Base-by-base conservation (phyloP, 306 rosid genomes). In the Vigna radiata region DNA sequence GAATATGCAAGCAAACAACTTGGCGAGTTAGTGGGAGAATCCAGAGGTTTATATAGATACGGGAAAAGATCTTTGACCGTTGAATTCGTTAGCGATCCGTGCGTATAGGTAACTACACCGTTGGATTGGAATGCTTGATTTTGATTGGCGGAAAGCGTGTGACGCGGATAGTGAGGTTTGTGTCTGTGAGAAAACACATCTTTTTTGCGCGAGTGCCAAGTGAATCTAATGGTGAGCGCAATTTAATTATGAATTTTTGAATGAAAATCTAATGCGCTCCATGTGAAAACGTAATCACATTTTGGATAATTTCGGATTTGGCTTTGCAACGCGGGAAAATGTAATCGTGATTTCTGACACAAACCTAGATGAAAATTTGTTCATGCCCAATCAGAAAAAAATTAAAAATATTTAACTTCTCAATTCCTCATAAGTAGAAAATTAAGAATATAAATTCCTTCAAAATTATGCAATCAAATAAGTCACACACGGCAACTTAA, bases 61-160 rank as follows among this genome's bases (percentile, higher is more conserved):
- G 46, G 6, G 0, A 21, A 25, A 8, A 1, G 36, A 11, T 29
- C 11, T 2, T 2, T 18, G 3, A 11, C 72, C 83, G 74, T 80
- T 79, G 54, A 87, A 86, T 86, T 19, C 1, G 1, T 0, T 46
- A 0, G 70, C 37, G 4, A 72, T 86, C 87, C 83, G 83, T 4
- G 82, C 54, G 77, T 25, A 25, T 25, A 29, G 4, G 4, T 29
- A 29, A 29, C 4, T 4, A 21, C 8, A 7, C 68, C 86, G 90
- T 84, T 68, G 52, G 90, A 87, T 87, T 29, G 8, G 0, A 15
- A 8, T 17, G 2, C 0, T 16, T 36, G 77, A 63, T 71, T 79
- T 18, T 18, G 25, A 87, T 87, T 87, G 86, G 88, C 14, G 27
- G 70, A 71, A 27, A 17, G 1, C 8, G 8, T 11, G 36, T 5